phyloP scores from a whole-genome alignment of 305 asterid genomes.

The Rubia peregrina region DNA sequence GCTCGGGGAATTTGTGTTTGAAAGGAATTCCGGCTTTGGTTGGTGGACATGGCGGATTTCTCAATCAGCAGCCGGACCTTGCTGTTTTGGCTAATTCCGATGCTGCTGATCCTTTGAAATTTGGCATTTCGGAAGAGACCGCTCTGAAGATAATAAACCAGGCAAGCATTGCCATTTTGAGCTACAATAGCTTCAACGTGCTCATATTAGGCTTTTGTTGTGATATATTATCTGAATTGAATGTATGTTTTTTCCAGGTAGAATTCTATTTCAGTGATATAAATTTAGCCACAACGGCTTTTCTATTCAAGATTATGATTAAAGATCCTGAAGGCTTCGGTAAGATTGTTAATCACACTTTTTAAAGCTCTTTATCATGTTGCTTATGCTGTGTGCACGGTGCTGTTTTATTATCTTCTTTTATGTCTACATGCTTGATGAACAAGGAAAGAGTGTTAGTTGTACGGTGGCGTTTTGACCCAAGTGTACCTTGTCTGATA shows the following conservation, averaged over 20 bases:
- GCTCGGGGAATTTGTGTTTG: neutral
- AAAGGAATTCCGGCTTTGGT: neutral
- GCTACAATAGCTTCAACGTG: neutral
- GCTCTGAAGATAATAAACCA: constrained; percentile 53
- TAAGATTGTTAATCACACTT: constrained; percentile 20
- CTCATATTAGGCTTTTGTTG: constrained; percentile 1
- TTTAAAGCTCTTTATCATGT: constrained; percentile 5
- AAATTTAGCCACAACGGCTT: constrained; percentile 87
- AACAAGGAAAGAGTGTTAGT: neutral
- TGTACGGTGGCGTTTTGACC: neutral
- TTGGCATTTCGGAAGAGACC: constrained; percentile 36
- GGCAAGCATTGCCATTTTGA: constrained; percentile 22
- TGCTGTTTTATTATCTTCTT: neutral
- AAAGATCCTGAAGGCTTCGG: constrained; percentile 90
- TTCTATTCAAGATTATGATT: constrained; percentile 55
- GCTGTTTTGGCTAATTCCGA: constrained; percentile 14
- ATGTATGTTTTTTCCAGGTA: constrained; percentile 43
- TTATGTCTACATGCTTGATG: neutral
- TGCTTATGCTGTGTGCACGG: neutral
- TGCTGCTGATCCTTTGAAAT: constrained; percentile 25
- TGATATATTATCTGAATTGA: neutral
- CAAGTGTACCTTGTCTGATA: neutral
- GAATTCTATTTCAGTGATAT: constrained; percentile 89
- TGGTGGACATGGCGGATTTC: constrained; percentile 12
- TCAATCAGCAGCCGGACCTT: constrained; percentile 17